Conservation (phyloP, 495 filamentous ascomycete genomes). For the Neurospora discreta region DNA sequence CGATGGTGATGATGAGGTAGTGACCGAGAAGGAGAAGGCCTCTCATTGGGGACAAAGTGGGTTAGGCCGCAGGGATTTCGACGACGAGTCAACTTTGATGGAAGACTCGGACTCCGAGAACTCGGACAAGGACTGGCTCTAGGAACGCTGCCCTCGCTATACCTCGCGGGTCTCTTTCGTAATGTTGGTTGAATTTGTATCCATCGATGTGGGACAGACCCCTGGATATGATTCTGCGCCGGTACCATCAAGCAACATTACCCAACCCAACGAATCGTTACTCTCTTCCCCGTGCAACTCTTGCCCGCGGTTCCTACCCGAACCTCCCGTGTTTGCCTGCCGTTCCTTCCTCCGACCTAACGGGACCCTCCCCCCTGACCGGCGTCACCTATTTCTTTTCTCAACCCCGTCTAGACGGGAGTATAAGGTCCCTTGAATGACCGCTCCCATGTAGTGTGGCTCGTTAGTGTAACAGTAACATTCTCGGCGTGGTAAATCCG, state of each 20-base stretch:
- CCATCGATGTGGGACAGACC: not conserved
- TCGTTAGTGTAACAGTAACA: not conserved
- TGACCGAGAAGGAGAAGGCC: not conserved
- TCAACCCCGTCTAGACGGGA: not conserved
- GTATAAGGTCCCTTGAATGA: not conserved
- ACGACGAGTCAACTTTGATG: not conserved
- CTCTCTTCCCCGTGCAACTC: not conserved
- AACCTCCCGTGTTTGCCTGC: not conserved
- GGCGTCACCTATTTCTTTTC: not conserved
- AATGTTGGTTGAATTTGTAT: not conserved
- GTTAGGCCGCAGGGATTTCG: not conserved
- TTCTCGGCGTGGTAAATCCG: not conserved
- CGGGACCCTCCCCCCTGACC: not conserved
- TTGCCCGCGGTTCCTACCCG: not conserved
- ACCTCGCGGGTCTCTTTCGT: not conserved
- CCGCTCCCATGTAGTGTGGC: not conserved
- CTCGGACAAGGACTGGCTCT: not conserved
- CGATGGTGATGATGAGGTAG: not conserved
- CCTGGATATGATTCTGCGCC: not conserved
- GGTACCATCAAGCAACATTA: no score
- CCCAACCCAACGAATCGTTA: no score
- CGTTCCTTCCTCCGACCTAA: not conserved
- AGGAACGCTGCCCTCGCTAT: not conserved
- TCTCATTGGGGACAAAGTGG: not conserved
- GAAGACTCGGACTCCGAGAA: not conserved